Evolutionary conservation across 2,329 filamentous ascomycete genomes (phyloP), one percentile per base, ranked within the genome.

Genomic region (Huntiella omanensis): DNA sequence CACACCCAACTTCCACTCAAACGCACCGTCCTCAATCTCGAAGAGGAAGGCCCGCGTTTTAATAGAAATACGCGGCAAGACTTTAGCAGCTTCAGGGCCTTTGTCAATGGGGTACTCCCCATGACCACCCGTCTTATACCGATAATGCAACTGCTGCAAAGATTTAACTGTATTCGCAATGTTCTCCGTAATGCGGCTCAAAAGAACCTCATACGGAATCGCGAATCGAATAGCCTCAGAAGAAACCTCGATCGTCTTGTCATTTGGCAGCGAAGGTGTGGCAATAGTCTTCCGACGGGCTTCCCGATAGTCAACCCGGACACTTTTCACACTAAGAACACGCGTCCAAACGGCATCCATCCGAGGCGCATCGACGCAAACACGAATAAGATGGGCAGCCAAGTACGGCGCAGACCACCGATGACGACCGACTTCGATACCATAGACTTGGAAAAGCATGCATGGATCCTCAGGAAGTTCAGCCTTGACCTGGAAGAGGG

Each of bases 1-100:
- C 57, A 86, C 78, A 12, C 87, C 85, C 7, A 98, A 67, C 58
- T 95, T 96, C 83, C 87, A 98, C 59, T 98, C 91, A 56, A 98
- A 98, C 0, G 84, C 80, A 43, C 91, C 88, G 58, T 98, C 91
- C 62, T 98, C 91, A 33, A 98, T 69, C 57, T 96, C 88, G 49
- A 98, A 88, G 2, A 94, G 64, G 17, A 98, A 68, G 4, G 82
- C 83, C 54, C 83, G 82, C 46, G 80, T 81, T 44, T 86, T 76
- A 7, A 98, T 53, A 0, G 86, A 88, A 16, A 98, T 67, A 56
- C 83, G 88, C 1, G 91, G 91, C 0, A 98, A 77, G 40, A 75
- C 68, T 59, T 92, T 96, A 0, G 92, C 85, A 0, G 72, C 79
- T 60, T 94, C 85, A 0, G 91, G 85, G 7, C 73, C 71, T 61